Base-by-base conservation (phyloP, 2,329 filamentous ascomycete species). In the Chaetothyriales sp. region DNA sequence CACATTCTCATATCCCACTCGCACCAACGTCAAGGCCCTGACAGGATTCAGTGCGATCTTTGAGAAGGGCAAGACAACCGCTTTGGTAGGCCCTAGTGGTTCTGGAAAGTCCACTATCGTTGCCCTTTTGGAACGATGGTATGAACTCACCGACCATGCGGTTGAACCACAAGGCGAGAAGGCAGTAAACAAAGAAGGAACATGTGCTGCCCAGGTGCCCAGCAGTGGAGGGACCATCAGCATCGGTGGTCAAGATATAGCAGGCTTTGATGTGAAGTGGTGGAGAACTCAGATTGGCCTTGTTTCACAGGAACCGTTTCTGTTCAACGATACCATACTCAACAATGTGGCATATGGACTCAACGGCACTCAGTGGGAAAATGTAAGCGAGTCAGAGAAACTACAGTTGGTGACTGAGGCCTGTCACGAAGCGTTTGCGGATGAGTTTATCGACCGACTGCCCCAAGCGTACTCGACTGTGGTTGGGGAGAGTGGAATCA, bases 401-500 rank as follows among this genome's bases (percentile, higher is more conserved):
- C 75, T 51, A 69, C 75, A 49, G 70, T 73, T 46, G 60, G 72
- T 84, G 2, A 72, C 73, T 53, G 73, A 78, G 44, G 83, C 83
- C 5, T 84, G 81, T 55, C 70, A 71, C 44, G 79, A 84, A 60
- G 76, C 81, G 0, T 84, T 82, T 63, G 81, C 81, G 0, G 76
- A 83, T 56, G 81, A 84, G 53, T 85, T 83, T 58, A 80, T 86
- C 51, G 72, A 76, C 46, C 74, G 74, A 18, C 68, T 86, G 2
- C 81, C 82, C 3, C 39, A 84, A 69, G 78, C 79, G 1, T 89
- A 89, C 61, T 74, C 83, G 3, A 87, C 86, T 0, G 66, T 76
- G 7, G 85, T 92, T 1, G 86, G 86, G 1, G 85, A 90, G 61
- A 77, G 77, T 25, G 86, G 86, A 3, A 81, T 83, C 46, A 86